Percentiles rank a stretch among this genome's conserved stretches.
Evolutionary conservation across 176 grass and related monocot species (phyloP).

Genomic region (Oryza australiensis): DNA sequence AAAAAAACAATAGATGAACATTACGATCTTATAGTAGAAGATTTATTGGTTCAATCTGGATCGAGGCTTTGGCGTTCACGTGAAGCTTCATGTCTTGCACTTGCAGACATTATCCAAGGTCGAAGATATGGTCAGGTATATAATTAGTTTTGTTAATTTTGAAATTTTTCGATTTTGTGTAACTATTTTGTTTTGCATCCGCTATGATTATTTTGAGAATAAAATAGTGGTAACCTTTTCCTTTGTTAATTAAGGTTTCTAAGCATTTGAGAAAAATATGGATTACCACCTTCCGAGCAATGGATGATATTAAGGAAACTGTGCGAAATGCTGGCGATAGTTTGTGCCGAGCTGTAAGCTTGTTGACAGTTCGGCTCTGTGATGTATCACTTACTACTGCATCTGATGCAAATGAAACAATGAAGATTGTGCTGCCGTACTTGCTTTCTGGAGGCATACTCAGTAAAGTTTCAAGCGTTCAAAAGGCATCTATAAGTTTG

Average conservation of each 20-base stretch:
- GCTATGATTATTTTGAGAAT: constrained; percentile 24
- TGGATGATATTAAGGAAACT: constrained; percentile 99
- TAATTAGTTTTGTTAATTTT: constrained; percentile 20
- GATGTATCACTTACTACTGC: constrained; percentile 75
- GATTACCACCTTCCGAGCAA: constrained; percentile 79
- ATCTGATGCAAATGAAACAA: constrained; percentile 86
- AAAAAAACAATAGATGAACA: constrained; percentile 95
- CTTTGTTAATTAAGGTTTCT: constrained; percentile 64
- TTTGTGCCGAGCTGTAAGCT: constrained; percentile 87
- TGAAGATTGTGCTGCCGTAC: constrained; percentile 87
- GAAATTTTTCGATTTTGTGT: constrained; percentile 25
- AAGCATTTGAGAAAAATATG: constrained; percentile 94
- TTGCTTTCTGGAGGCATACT: constrained; percentile 93
- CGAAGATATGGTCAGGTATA: constrained; percentile 83
- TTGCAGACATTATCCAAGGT: constrained; percentile 95
- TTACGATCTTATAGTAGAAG: constrained; percentile 82
- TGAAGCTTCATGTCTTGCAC: constrained; percentile 97
- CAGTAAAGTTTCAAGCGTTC: constrained; percentile 93
- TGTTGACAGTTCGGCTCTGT: constrained; percentile 80
- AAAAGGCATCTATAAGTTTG: constrained; percentile 85
- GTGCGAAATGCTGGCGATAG: constrained; percentile 91
- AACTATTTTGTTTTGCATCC: constrained; percentile 4
- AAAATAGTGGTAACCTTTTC: not conserved
- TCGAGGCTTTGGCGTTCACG: constrained; percentile 97
- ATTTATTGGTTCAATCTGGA: constrained; percentile 93